Evolutionary conservation across 139 green algal genomes (phyloP), one percentile per base, ranked within the genome.

Genomic region (Chloropicon primus): DNA sequence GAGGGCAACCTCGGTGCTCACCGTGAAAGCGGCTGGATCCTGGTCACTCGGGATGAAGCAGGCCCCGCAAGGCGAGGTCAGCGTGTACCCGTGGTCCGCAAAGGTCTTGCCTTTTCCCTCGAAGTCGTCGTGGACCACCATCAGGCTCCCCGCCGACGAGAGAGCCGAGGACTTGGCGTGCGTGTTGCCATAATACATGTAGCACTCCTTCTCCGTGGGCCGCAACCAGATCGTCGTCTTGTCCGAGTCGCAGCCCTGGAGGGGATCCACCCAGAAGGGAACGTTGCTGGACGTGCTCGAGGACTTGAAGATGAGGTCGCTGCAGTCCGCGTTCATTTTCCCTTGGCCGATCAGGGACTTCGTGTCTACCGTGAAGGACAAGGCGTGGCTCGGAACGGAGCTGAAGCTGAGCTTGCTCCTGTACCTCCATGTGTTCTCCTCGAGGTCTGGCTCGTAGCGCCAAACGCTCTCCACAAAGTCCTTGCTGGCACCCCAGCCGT

Each of bases 271-370:
- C 62, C 54, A 81, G 71, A 53, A 25, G n/a, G 71, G 71, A n/a
- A 81, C 2, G 2, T 10, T 72, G 5, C 10, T 17, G 10, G 10
- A 3, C 29, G 76, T 80, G 10, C 29, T 26, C 2, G 24, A 22
- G 10, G 76, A 54, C 25, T 71, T 29, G 77, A 81, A 81, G 21
- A 53, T 5, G 22, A 77, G 25, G 71, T 81, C 77, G 2, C 25
- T 17, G 71, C 77, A 81, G 72, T 81, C 77, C 3, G 23, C 26
- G 2, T 2, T 24, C 77, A 81, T 81, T 27, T 77, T 81, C n/a
- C 77, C 77, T 2, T 28, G 71, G 2, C 3, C 24, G 77, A 81
- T 74, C 24, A 77, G 54, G 23, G 77, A 26, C 77, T 28, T 27
- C 24, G 77, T 81, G 77, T 81, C 71, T 22, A 81, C 71, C 22